Base-by-base conservation (phyloP, 1,284 basidiomycete genomes). In the Grifola frondosa region DNA sequence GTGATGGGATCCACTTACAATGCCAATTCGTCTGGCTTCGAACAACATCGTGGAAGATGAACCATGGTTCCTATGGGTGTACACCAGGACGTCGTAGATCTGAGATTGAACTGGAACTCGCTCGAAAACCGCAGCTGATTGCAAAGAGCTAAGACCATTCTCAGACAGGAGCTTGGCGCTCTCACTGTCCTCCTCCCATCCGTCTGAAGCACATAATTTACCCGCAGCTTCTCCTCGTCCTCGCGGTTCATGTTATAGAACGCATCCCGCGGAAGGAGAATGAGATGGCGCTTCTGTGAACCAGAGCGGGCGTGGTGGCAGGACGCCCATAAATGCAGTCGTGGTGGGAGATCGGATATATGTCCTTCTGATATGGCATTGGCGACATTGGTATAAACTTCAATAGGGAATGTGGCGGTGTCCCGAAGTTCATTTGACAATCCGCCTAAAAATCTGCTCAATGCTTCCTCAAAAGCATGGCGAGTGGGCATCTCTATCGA, bases 81-180 rank as follows among this genome's bases (percentile, higher is more conserved):
- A 86, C 19, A 78, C 79, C 30, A 86, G 63, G 45, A 83, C 70
- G 56, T 86, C 83, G 48, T 81, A 86, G 48, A 86, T 74, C 57
- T 86, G 84, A 20, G 72, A 65, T 42, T 76, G 76, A 32, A 84
- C 81, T 8, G 83, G 83, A 35, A 86, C 62, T 42, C 80, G 72
- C 50, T 85, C 78, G 56, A 81, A 86, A 17, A 68, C 70, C 34
- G 60, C 66, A 13, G 62, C 57, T 50, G 73, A 69, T 39, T 75
- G 64, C 51, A 47, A 41, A 2, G 56, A 54, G 42, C 50, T 61
- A 56, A 58, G 46, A 29, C 49, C 55, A 30, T 49, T 63, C 59
- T 47, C 55, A 20, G 46, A 55, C n/a, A 59, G 58, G 26, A 48
- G 34, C 37, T 62, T 59, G 9, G 46, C 44, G 44, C 52, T 54